Conservation (phyloP, 495 filamentous ascomycete species). For the Hyaloscypha finlandica region DNA sequence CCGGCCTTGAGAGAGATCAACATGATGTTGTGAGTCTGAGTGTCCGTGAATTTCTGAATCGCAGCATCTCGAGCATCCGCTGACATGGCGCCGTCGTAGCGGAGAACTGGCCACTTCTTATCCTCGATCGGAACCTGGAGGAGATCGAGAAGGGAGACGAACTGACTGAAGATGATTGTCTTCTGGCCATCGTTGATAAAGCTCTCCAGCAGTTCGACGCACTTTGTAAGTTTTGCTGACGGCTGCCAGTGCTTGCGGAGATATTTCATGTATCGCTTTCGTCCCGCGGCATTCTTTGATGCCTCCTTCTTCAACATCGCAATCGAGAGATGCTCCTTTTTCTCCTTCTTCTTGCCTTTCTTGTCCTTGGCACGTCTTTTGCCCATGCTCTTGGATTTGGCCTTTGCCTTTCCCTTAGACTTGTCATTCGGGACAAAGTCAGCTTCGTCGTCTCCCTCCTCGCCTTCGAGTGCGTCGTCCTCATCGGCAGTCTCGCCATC, state of each 20-base stretch:
- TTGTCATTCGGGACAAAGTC: slow-evolving; percentile 17
- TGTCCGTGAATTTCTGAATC: slow-evolving; percentile 71
- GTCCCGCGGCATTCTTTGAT: slow-evolving; percentile 59
- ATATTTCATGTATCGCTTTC: slow-evolving; percentile 62
- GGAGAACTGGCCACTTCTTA: slow-evolving; percentile 56
- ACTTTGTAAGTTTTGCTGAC: slow-evolving; percentile 79
- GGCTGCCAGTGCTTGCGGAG: slow-evolving; percentile 69
- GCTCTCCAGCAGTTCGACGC: slow-evolving; percentile 63
- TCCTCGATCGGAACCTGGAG: slow-evolving; percentile 81
- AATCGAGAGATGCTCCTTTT: slow-evolving; percentile 45
- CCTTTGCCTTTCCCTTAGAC: not conserved
- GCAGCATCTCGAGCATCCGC: slow-evolving; percentile 67
- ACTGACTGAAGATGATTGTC: slow-evolving; percentile 92
- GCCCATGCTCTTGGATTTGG: slow-evolving; percentile 16
- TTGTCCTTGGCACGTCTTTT: slow-evolving; percentile 33
- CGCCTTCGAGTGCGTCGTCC: slow-evolving; percentile 17
- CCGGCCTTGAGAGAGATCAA: slow-evolving; percentile 88
- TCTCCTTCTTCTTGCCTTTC: slow-evolving; percentile 46
- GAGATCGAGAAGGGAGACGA: slow-evolving; percentile 89
- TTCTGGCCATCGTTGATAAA: slow-evolving; percentile 57
- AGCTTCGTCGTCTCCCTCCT: slow-evolving; percentile 35
- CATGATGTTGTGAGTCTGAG: slow-evolving; percentile 70
- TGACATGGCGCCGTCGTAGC: slow-evolving; percentile 88
- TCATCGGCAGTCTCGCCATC: slow-evolving; percentile 4
- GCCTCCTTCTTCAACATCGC: slow-evolving; percentile 68